These are phyloP conservation scores for Alternaria sp. DNA, from an alignment of 2,329 filamentous ascomycete species.

Conservation along the genomic window DNA sequence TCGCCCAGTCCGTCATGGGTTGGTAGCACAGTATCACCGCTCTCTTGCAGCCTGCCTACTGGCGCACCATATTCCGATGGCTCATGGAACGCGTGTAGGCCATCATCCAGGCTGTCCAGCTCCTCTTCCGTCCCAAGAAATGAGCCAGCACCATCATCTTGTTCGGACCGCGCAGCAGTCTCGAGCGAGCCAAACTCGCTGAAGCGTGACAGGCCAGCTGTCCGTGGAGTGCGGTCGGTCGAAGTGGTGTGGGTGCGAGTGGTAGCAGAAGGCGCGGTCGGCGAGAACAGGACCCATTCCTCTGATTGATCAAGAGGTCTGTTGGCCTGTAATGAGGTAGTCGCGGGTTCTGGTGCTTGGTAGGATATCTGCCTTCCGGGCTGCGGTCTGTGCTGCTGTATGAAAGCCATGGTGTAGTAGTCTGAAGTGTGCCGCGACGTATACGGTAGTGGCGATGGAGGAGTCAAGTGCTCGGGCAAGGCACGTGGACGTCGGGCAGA, in stretches of 20 bases:
- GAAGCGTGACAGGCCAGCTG: slow-evolving; percentile 72
- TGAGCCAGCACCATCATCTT: slow-evolving; percentile 49
- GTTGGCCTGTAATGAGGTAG: slow-evolving; percentile 49
- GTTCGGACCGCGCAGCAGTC: slow-evolving; percentile 66
- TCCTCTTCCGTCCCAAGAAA: slow-evolving; percentile 63
- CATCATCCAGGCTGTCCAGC: slow-evolving; percentile 91
- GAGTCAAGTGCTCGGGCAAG: slow-evolving; percentile 21
- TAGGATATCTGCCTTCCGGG: slow-evolving; percentile 44
- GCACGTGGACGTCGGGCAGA: slow-evolving; percentile 22
- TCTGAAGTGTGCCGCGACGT: slow-evolving; percentile 10
- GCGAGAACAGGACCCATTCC: slow-evolving; percentile 95
- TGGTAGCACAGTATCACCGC: slow-evolving; percentile 76
- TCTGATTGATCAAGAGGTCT: slow-evolving; percentile 72
- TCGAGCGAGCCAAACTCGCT: slow-evolving; percentile 84
- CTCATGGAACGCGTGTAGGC: slow-evolving; percentile 84
- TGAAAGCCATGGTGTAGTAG: slow-evolving; percentile 43
- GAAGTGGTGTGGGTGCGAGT: slow-evolving; percentile 72
- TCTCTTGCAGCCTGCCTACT: slow-evolving; percentile 59
- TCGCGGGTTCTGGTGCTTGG: slow-evolving; percentile 32
- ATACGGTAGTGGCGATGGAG: slow-evolving; percentile 17
- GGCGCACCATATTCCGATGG: slow-evolving; percentile 52
- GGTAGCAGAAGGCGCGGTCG: slow-evolving; percentile 64
- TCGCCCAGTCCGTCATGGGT: slow-evolving; percentile 90
- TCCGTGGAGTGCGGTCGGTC: slow-evolving; percentile 69
- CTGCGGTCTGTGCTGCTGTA: slow-evolving; percentile 47